Percentiles rank a stretch among this genome's conserved stretches.
These are phyloP conservation scores for Osmanthus fragrans DNA, from an alignment of 257 asterid species.

Conservation along the genomic window DNA sequence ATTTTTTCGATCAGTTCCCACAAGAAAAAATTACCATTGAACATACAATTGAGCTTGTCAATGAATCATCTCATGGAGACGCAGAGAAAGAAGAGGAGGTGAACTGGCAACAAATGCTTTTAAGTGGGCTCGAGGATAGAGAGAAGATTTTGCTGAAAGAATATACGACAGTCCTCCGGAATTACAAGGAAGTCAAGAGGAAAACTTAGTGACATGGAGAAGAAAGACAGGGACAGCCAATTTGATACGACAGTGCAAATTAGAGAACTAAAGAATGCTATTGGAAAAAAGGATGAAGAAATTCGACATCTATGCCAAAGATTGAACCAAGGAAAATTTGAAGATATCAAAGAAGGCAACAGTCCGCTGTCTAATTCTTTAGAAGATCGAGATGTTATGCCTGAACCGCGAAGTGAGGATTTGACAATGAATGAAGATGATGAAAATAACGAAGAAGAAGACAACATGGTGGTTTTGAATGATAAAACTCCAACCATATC, in stretches of 20 bases:
- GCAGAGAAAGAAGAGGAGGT: conserved; percentile 39
- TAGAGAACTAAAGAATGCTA: conserved; percentile 57
- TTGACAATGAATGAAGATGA: conserved; percentile 15
- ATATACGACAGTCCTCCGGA: conserved; percentile 66
- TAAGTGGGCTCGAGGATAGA: conserved; percentile 70
- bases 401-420: conserved; percentile 32
- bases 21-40: conserved; percentile 25
- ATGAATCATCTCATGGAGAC: conserved; percentile 18
- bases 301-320: conserved; percentile 51
- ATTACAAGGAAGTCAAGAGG: conserved; percentile 79
- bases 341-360: conserved; percentile 20
- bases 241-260: conserved; percentile 66
- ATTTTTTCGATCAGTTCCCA: conserved; percentile 22
- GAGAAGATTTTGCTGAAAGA: conserved; percentile 73
- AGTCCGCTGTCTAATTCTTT: conserved; percentile 1
- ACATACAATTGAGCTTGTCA: conserved; percentile 17
- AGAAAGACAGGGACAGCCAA: conserved; percentile 57
- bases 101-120: conserved; percentile 76
- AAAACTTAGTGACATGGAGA: conserved; percentile 63
- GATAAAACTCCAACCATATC: conserved; percentile 42
- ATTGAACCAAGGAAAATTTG: conserved; percentile 33
- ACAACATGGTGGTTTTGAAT: conserved; percentile 27
- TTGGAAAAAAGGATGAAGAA: conserved; percentile 68
- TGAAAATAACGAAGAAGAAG: conserved; percentile 31
- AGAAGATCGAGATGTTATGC: conserved; percentile 20